These are phyloP conservation scores for Cadophora malorum DNA, from an alignment of 2,329 filamentous ascomycete species.

Conservation along the genomic window DNA sequence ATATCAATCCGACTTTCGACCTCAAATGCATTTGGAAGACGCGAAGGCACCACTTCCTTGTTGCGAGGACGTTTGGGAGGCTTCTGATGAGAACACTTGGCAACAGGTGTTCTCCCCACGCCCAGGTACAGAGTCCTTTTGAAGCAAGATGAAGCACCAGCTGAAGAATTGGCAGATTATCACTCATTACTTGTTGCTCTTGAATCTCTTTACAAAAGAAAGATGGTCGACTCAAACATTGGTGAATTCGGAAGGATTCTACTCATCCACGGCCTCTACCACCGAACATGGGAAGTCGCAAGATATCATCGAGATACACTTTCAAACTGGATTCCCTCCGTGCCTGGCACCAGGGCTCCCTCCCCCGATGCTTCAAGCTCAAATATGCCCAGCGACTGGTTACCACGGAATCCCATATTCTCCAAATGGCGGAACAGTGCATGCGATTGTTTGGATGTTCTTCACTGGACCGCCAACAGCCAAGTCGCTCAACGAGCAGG, in stretches of 20 bases:
- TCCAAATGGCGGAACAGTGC: conserved; percentile 52
- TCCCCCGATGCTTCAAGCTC: not conserved
- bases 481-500: conserved; percentile 56
- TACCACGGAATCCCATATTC: conserved; percentile 38
- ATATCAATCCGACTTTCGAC: conserved; percentile 10
- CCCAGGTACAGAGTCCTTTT: not conserved
- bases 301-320: conserved; percentile 23
- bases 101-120: not conserved
- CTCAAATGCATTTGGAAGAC: conserved; percentile 5
- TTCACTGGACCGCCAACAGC: conserved; percentile 64
- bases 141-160: too few relatives aligned
- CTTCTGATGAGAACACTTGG: conserved; percentile 3
- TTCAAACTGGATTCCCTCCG: conserved; percentile 35
- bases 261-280: conserved; percentile 18
- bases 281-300: conserved; percentile 15
- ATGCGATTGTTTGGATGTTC: conserved; percentile 58
- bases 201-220: not conserved
- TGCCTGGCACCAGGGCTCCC: not conserved
- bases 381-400: not conserved
- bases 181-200: conserved; percentile 5
- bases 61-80: conserved; percentile 1
- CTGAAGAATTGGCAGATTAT: not conserved
- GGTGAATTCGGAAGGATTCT: conserved; percentile 15
- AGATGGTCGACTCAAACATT: conserved; percentile 1
- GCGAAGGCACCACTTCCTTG: not conserved